phyloP scores from a whole-genome alignment of 441 rosid species.

The Daphne laureola region DNA sequence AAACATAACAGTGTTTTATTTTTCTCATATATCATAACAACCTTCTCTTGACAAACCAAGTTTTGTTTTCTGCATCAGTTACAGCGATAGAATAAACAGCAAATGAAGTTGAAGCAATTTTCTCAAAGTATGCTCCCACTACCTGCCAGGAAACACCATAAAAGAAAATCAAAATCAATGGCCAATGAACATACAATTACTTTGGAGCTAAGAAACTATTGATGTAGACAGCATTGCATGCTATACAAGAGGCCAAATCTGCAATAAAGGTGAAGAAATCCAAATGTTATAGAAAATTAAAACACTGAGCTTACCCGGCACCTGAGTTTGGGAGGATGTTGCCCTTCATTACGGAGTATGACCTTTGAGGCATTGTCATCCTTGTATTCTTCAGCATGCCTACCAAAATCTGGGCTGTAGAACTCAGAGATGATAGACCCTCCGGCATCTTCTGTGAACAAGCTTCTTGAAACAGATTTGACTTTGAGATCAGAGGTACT shows the following conservation, averaged over 20 bases:
- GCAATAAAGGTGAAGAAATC: slow-evolving; percentile 11
- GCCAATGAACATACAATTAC: slow-evolving; percentile 1
- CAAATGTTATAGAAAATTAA: too few relatives aligned
- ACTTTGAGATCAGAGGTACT: slow-evolving; percentile 61
- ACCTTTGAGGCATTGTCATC: slow-evolving; percentile 28
- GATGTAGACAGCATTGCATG: too few relatives aligned
- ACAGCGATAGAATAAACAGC: slow-evolving; percentile 93
- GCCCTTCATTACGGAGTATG: slow-evolving; percentile 37
- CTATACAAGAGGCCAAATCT: too few relatives aligned
- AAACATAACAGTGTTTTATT: slow-evolving; percentile 3
- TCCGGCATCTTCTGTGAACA: slow-evolving; percentile 39
- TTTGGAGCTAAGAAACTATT: not conserved
- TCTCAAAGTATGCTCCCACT: slow-evolving; percentile 87
- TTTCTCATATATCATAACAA: slow-evolving; percentile 9
- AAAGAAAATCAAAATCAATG: not conserved
- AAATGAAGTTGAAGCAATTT: slow-evolving; percentile 76
- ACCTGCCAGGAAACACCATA: slow-evolving; percentile 35
- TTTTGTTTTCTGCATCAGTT: slow-evolving; percentile 59
- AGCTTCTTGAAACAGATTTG: slow-evolving; percentile 39
- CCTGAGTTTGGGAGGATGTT: slow-evolving; percentile 49
- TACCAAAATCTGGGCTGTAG: slow-evolving; percentile 50
- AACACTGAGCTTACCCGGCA: slow-evolving; percentile 57
- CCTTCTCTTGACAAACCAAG: slow-evolving; percentile 95
- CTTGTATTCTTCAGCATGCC: slow-evolving; percentile 27
- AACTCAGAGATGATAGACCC: slow-evolving; percentile 47